These are phyloP conservation scores for Amanita molliuscula DNA, from an alignment of 768 basidiomycete genomes.

Conservation along the genomic window DNA sequence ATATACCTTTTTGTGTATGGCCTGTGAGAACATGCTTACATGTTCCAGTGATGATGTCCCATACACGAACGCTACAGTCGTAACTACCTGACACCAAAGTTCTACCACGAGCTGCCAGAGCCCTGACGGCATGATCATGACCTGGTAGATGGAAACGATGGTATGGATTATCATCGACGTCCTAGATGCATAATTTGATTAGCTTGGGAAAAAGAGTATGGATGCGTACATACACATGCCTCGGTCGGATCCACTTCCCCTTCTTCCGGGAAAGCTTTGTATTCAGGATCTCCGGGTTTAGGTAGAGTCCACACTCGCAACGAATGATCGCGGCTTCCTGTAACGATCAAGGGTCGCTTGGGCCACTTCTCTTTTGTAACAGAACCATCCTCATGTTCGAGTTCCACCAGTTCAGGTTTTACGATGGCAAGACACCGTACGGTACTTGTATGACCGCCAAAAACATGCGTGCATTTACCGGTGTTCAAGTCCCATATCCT, in stretches of 20 bases:
- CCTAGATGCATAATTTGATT: constrained; percentile 23
- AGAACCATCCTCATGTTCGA: constrained; percentile 52
- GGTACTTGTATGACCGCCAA: constrained; percentile 93
- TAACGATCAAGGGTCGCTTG: constrained; percentile 61
- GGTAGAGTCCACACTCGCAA: constrained; percentile 50
- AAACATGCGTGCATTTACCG: constrained; percentile 82
- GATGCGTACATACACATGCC: constrained; percentile 21
- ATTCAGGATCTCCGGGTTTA: constrained; percentile 63
- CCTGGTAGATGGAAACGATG: constrained; percentile 79
- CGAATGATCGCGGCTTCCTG: constrained; percentile 63
- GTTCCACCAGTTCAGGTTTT: constrained; percentile 80
- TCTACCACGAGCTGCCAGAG: constrained; percentile 83
- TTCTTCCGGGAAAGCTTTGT: constrained; percentile 54
- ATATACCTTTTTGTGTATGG: constrained; percentile 82
- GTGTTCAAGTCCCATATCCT: constrained; percentile 82
- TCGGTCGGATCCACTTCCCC: constrained; percentile 45
- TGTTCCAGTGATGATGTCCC: constrained; percentile 82
- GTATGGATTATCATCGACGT: constrained; percentile 74
- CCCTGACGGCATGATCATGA: constrained; percentile 86
- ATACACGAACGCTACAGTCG: constrained; percentile 89
- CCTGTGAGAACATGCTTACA: constrained; percentile 77
- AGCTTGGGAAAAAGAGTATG: not conserved
- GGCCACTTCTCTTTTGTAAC: constrained; percentile 62
- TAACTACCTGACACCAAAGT: constrained; percentile 94
- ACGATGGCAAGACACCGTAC: constrained; percentile 95